Evolutionary conservation across 805 yeast species (phyloP), one percentile per base, ranked within the genome.

Genomic region (Danielia reshetovae): DNA sequence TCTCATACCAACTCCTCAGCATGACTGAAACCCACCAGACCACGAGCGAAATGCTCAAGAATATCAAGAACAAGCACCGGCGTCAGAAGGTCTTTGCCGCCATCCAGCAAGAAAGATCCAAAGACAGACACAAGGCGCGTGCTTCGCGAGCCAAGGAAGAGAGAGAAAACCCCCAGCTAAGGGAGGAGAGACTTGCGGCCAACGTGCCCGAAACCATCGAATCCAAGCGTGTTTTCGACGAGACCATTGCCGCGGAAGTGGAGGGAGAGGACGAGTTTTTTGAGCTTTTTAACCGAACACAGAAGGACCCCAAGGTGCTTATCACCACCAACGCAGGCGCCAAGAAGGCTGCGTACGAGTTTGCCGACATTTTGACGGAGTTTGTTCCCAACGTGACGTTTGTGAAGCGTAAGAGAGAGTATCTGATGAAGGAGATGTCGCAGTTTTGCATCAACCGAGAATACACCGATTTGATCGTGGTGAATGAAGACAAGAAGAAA

Each of bases 401-500:
- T 56, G 79, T 89, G 40, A 87, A 89, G 60, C 75, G 98, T 39
- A 87, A 88, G 53, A 73, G 79, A 48, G 90, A 90, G 49, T 89
- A 79, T 57, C 72, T 75, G 23, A 81, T 93, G 74, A 79, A 81
- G 45, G 96, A 87, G 32, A 93, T 93, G 75, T 87, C 94, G 9
- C 77, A 78, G 39, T 78, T 79, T 49, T 85, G 96, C 59, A 57
- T 78, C 26, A 85, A 84, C 54, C 69, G 97, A 54, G 90, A 81
- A 14, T 93, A 74, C 62, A 89, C 97, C 0, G 95, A 89, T 54
- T 65, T 93, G 51, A 67, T 93, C 19, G 88, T 93, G 31, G 77
- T 93, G 40, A 93, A 93, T 57, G 98, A 93, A 61, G 96, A 87
- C 62, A 89, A 89, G 62, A 93, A 90, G 60, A 74, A 73, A 43